Conservation (phyloP, 169 alveolate genomes). For the Sarcocystis neurona region DNA sequence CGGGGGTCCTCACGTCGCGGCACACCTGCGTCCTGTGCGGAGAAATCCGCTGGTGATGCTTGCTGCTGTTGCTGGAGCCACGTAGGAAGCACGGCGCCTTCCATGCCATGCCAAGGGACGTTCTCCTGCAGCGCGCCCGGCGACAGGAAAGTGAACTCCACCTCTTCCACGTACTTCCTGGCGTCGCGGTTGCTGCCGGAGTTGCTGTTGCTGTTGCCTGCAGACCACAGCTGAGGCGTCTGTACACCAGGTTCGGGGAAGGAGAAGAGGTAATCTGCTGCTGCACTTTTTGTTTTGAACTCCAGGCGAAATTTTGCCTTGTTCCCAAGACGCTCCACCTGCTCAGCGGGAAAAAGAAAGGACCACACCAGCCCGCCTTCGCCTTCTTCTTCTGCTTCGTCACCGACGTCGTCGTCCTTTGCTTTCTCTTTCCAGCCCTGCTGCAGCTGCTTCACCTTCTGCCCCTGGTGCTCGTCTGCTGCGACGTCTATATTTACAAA, state of each 20-base stretch:
- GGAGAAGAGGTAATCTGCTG: background rate
- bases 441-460: background rate
- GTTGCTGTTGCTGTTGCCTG: background rate
- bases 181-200: background rate
- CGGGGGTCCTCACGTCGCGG: no score
- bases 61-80: no score
- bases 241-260: background rate
- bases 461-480: conserved; percentile 3
- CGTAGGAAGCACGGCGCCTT: no score
- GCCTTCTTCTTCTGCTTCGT: background rate
- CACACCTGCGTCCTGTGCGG: no score
- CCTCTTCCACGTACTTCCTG: no score
- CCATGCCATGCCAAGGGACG: conserved; percentile 4
- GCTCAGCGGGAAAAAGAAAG: conserved; percentile 38
- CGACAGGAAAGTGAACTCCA: background rate
- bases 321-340: conserved; percentile 36
- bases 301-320: conserved; percentile 7
- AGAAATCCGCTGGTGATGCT: no score
- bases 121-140: conserved; percentile 30
- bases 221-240: background rate
- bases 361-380: conserved; percentile 45
- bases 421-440: background rate
- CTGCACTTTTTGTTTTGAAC: background rate
- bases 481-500: conserved; percentile 37
- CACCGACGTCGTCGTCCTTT: background rate